A percentile compares a stretch with the other conserved stretches of the same genome.
phyloP scores from a whole-genome alignment of 345 rosid genomes.

The Brassica cretica region DNA sequence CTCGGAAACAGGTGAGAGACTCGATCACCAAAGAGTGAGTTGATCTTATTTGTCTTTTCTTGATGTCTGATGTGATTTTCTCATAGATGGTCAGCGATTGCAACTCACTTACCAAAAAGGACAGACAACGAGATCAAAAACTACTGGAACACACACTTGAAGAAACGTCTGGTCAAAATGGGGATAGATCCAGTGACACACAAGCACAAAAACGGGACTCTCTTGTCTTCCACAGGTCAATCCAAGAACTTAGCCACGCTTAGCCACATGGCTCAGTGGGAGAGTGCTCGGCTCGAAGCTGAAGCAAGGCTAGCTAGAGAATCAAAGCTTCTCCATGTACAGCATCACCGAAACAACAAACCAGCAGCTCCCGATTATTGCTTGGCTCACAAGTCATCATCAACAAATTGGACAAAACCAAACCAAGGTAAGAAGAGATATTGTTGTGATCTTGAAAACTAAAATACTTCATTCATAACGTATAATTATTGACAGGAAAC shows the following conservation, averaged over 20 bases:
- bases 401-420: conserved; percentile 43
- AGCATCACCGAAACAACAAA: conserved; percentile 30
- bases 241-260: conserved; percentile 58
- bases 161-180: conserved; percentile 67
- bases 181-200: conserved; percentile 56
- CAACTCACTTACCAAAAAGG: conserved; percentile 71
- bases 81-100: conserved; percentile 80
- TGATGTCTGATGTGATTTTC: conserved; percentile 18
- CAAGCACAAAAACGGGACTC: conserved; percentile 50
- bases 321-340: conserved; percentile 45
- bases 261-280: conserved; percentile 65
- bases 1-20: conserved; percentile 85
- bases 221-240: conserved; percentile 50
- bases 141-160: conserved; percentile 82
- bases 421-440: conserved; percentile 34
- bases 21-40: not conserved
- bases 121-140: conserved; percentile 82
- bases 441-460: not conserved
- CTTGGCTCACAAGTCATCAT: conserved; percentile 22
- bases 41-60: not conserved
- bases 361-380: conserved; percentile 19
- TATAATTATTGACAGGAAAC: conserved; percentile 26
- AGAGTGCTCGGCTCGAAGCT: conserved; percentile 56
- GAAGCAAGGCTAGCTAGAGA: conserved; percentile 55
- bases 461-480: not conserved